phyloP scores from a whole-genome alignment of 305 asterid genomes.

The Fraxinus baroniana region DNA sequence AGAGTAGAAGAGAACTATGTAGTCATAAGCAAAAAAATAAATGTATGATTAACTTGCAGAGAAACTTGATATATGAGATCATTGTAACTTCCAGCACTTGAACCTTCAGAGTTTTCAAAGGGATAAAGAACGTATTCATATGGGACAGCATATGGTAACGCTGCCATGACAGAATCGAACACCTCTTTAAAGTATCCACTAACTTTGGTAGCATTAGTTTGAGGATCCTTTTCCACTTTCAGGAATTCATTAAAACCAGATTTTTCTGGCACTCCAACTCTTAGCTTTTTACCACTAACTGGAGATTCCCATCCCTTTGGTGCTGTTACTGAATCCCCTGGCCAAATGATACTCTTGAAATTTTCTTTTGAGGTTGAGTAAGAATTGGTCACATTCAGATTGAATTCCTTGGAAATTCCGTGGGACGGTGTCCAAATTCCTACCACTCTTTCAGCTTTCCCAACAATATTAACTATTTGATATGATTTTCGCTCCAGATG shows the following conservation, averaged over 20 bases:
- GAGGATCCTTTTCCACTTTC: slow-evolving; percentile 22
- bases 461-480: slow-evolving; percentile 44
- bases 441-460: slow-evolving; percentile 24
- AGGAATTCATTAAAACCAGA: slow-evolving; percentile 37
- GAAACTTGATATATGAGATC: slow-evolving; percentile 22
- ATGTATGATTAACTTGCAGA: slow-evolving; percentile 4
- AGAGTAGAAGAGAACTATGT: not conserved
- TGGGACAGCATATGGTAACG: slow-evolving; percentile 16
- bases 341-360: slow-evolving; percentile 41
- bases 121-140: slow-evolving; percentile 7
- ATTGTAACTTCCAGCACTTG: slow-evolving; percentile 8
- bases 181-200: slow-evolving; percentile 29
- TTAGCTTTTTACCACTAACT: slow-evolving; percentile 33
- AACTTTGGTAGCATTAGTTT: slow-evolving; percentile 22
- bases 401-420: slow-evolving; percentile 24
- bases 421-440: slow-evolving; percentile 35
- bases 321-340: slow-evolving; percentile 33
- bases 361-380: slow-evolving; percentile 2
- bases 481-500: slow-evolving; percentile 35
- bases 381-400: not conserved
- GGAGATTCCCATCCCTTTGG: slow-evolving; percentile 51
- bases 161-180: slow-evolving; percentile 9
- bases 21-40: not conserved
- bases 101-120: slow-evolving; percentile 1
- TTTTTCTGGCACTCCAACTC: slow-evolving; percentile 41